Percentiles rank a stretch among this genome's conserved stretches.
phyloP scores from a whole-genome alignment of 345 rosid species.

The Cardamine occulta region DNA sequence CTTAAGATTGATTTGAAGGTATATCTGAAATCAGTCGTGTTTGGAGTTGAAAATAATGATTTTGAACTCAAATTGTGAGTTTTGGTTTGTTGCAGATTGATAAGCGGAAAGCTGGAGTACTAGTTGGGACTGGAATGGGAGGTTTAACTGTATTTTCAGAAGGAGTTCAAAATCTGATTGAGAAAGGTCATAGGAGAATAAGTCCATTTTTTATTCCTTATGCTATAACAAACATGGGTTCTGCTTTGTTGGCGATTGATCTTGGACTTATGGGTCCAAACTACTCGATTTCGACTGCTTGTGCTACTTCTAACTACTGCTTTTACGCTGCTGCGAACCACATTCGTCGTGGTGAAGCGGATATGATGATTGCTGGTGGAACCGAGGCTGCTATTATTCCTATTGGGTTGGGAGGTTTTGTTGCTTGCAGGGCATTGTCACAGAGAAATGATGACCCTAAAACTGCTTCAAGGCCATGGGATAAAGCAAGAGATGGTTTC shows the following conservation, averaged over 20 bases:
- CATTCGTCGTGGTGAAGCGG: constrained; percentile 99
- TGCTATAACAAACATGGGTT: constrained; percentile 93
- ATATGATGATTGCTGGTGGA: constrained; percentile 98
- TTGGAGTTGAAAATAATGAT: background rate
- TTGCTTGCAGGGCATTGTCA: constrained; percentile 95
- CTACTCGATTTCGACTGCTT: constrained; percentile 97
- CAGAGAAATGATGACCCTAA: constrained; percentile 98
- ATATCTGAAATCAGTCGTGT: background rate
- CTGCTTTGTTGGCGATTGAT: constrained; percentile 92
- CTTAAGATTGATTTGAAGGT: background rate
- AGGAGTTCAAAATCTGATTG: constrained; percentile 80
- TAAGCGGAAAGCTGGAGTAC: constrained; percentile 83
- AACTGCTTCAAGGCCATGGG: constrained; percentile 99
- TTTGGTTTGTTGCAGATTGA: constrained; percentile 60
- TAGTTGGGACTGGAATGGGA: constrained; percentile 99
- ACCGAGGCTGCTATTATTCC: constrained; percentile 99
- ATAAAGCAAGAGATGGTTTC: constrained; percentile 89
- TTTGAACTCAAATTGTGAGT: background rate
- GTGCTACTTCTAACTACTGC: constrained; percentile 97
- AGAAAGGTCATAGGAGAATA: constrained; percentile 85
- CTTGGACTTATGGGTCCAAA: constrained; percentile 99
- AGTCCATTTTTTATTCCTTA: constrained; percentile 93
- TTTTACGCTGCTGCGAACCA: constrained; percentile 98
- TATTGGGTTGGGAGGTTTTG: constrained; percentile 95
- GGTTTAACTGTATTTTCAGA: constrained; percentile 88